Base-by-base conservation (phyloP, 2,329 filamentous ascomycete genomes). In the Coleophoma crateriformis region DNA sequence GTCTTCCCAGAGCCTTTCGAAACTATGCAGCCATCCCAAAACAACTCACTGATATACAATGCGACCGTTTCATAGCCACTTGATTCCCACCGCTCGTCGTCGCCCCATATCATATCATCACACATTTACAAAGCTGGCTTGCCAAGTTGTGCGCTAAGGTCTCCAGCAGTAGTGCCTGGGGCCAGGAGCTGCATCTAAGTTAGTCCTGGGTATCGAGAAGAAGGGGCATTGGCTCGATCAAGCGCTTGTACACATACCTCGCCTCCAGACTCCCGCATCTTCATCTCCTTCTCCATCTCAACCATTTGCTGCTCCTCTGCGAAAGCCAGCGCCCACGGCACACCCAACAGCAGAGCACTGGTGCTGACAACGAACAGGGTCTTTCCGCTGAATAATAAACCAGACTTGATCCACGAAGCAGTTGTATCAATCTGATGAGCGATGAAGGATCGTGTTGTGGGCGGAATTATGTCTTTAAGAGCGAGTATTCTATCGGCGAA, bases 261-360 rank as follows among this genome's bases (percentile, higher is more conserved):
- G 66, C 87, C 85, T 56, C 90, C 90, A 64, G 87, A 82, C 80
- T 96, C 89, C 70, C 94, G 87, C 89, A 96, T 94, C 70, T 87
- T 85, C 81, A 91, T 90, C 76, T 96, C 92, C 71, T 90, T 84
- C 82, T 99, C 94, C 90, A 96, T 95, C 76, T 96, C 92, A 58
- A 92, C 78, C 68, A 95, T 84, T 76, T 96, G 89, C 78, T 96
- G 90, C 77, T 99, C 94, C 77, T 99, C 94, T 56, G 87, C 85
- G 67, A 90, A 92, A 51, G 90, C 92, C 60, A 99, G 77, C 51
- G 90, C 91, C 78, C 90, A 97, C 49, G 94, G 94, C 46, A 97
- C 90, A 61, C 90, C 91, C 56, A 97, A 74, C 67, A 99, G 76
- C 65, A 99, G 80, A 52, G 89, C 90, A 54, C 87, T 91, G 57